Evolutionary conservation across 306 rosid species (phyloP), one percentile per base, ranked within the genome.

Genomic region (Astragalus glycyphyllos): DNA sequence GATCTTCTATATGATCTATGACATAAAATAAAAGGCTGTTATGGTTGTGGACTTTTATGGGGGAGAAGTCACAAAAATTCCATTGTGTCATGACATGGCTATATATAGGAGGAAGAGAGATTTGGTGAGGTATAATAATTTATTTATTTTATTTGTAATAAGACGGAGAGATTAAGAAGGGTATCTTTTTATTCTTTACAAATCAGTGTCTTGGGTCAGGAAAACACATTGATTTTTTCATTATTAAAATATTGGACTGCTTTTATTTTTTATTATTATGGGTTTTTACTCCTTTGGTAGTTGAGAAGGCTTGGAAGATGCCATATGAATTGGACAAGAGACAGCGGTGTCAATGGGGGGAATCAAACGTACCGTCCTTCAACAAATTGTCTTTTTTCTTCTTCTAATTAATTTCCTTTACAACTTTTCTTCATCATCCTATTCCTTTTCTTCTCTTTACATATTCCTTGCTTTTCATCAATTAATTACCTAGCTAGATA

Each of bases 281-380:
- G 58, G 57, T 60, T 37, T 63, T 57, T 37, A 78, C 59, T 78
- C 67, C 84, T 83, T 81, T 80, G 90, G 84, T 81, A 78, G 79
- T 64, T 78, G 84, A 71, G 91, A 79, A 68, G 85, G 79, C 69
- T 57, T 74, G 58, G 83, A 85, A 87, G 91, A 87, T 87, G 90
- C 88, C 84, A 74, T 73, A 68, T 53, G 84, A 61, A 85, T 76
- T 85, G 53, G 89, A 90, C 96, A 85, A 82, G 83, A 73, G 74
- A 81, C 77, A 85, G 81, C 84, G 69, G 83, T 80, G 85, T 84
- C 83, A 69, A 71, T 85, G 75, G 81, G 75, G 81, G 89, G 96
- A 80, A 87, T 87, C 96, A 83, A 85, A 74, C 86, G 86, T 80
- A 85, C 88, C 85, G 86, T 77, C 88, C 88, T 80, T 83, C n/a